Evolutionary conservation across 805 yeast species (phyloP).

Genomic region (Metschnikowia picachoensis): DNA sequence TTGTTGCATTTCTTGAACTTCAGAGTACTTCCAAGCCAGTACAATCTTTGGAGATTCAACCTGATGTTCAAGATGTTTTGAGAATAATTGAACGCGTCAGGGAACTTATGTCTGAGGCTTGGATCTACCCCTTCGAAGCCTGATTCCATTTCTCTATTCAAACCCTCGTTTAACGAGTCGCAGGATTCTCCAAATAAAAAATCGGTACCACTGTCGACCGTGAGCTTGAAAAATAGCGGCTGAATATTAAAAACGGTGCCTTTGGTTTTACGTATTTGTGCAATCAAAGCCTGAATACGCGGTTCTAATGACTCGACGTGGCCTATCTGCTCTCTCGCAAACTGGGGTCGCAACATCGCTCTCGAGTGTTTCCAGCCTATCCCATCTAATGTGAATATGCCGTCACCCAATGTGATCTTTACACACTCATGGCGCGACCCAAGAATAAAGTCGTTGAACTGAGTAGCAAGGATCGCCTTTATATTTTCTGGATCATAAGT

Average conservation of each 20-base stretch:
- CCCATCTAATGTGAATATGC: slow-evolving; percentile 27
- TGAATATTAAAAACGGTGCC: slow-evolving; percentile 14
- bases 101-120: slow-evolving; percentile 8
- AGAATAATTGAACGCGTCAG: slow-evolving; percentile 15
- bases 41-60: slow-evolving; percentile 13
- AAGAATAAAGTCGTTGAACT: slow-evolving; percentile 23
- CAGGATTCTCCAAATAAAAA: slow-evolving; percentile 19
- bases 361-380: slow-evolving; percentile 28
- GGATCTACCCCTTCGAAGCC: slow-evolving; percentile 9
- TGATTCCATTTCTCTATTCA: not conserved
- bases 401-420: slow-evolving; percentile 23
- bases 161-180: slow-evolving; percentile 14
- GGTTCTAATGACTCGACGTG: slow-evolving; percentile 26
- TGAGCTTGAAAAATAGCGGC: slow-evolving; percentile 16
- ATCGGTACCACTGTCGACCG: slow-evolving; percentile 18
- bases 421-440: slow-evolving; percentile 23
- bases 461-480: slow-evolving; percentile 28
- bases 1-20: slow-evolving; percentile 14
- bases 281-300: slow-evolving; percentile 18
- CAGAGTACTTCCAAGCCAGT: slow-evolving; percentile 9
- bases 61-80: slow-evolving; percentile 13
- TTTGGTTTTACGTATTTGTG: slow-evolving; percentile 13
- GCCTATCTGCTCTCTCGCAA: slow-evolving; percentile 26
- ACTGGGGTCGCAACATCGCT: slow-evolving; percentile 28
- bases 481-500: slow-evolving; percentile 24